phyloP scores from a whole-genome alignment of 495 filamentous ascomycete species.

The Geoglossum glabrum region DNA sequence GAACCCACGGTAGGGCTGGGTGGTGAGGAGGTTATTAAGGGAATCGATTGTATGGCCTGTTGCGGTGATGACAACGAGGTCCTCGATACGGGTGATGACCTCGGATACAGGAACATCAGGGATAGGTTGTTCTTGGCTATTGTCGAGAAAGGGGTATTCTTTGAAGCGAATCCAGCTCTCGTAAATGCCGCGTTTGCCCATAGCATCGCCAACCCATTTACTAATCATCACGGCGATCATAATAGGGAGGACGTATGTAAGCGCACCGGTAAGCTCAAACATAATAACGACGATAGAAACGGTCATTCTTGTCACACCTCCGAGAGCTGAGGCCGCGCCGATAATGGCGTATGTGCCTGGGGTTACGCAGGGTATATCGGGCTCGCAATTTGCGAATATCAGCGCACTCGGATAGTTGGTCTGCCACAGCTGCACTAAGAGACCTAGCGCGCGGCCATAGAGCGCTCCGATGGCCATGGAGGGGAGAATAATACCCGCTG shows the following conservation, averaged over 20 bases:
- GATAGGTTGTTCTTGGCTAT: conserved; percentile 59
- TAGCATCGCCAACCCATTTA: conserved; percentile 97
- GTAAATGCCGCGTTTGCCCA: conserved; percentile 87
- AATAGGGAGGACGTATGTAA: conserved; percentile 93
- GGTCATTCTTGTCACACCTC: conserved; percentile 96
- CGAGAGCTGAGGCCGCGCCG: conserved; percentile 84
- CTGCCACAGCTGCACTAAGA: conserved; percentile 79
- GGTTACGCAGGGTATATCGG: conserved; percentile 77
- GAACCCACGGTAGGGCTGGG: conserved; percentile 73
- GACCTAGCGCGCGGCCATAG: conserved; percentile 77
- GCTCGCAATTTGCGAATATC: conserved; percentile 61
- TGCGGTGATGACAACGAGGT: conserved; percentile 71
- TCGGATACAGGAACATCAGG: conserved; percentile 69
- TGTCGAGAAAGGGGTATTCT: conserved; percentile 90
- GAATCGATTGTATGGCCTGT: conserved; percentile 68
- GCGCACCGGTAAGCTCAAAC: conserved; percentile 91
- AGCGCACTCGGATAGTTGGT: conserved; percentile 53
- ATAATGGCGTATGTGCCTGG: conserved; percentile 94
- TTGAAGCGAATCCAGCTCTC: conserved; percentile 95
- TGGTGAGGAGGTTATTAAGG: conserved; percentile 44
- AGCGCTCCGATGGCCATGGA: conserved; percentile 95
- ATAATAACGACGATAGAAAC: conserved; percentile 95
- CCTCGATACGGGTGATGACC: conserved; percentile 85
- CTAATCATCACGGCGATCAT: conserved; percentile 99
- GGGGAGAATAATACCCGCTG: conserved; percentile 87